Base-by-base conservation (phyloP, 371 early-diverging fungal species). In the Syncephalastrum sp. region DNA sequence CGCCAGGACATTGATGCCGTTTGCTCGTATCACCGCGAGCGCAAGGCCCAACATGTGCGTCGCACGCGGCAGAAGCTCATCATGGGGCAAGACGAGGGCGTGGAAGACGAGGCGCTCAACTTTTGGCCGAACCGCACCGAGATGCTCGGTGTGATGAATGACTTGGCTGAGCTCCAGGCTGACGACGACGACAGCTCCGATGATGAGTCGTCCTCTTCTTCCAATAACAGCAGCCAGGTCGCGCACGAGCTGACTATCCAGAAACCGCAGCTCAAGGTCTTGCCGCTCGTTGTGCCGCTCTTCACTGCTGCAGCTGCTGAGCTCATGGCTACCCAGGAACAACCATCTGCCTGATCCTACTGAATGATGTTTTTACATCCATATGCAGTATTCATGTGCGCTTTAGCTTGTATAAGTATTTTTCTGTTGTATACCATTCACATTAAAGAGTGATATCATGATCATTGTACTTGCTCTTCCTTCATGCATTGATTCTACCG, bases 41-140 rank as follows among this genome's bases (percentile, higher is more conserved):
- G 67, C 25, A 67, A 67, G 44, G 54, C 42, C 7, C 58, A 58
- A 51, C 67, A 62, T 24, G 27, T 67, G 50, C 47, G 60, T n/a
- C 62, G 60, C 4, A 48, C 48, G 24, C 59, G 67, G 6, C 59
- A 58, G 45, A 61, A 62, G 53, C 42, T 62, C 4, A 56, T 65
- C 43, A 50, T 57, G 61, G 56, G 57, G 25, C 56, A 47, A 10
- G 46, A 16, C 7, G 60, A 56, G 7, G 23, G 33, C 8, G 57
- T 25, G 13, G 41, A 38, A 4, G 58, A 61, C 4, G 43, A 53
- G 42, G 57, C 59, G 5, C 29, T 59, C 23, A 54, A 59, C 33
- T 52, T 67, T 44, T 52, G 54, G 24, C 53, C 52, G 21, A 55
- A 61, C 44, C 27, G 53, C 7, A 19, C 51, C 13, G 60, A 57